phyloP scores from a whole-genome alignment of 441 rosid species.

The Pelargonium cotyledonis region DNA sequence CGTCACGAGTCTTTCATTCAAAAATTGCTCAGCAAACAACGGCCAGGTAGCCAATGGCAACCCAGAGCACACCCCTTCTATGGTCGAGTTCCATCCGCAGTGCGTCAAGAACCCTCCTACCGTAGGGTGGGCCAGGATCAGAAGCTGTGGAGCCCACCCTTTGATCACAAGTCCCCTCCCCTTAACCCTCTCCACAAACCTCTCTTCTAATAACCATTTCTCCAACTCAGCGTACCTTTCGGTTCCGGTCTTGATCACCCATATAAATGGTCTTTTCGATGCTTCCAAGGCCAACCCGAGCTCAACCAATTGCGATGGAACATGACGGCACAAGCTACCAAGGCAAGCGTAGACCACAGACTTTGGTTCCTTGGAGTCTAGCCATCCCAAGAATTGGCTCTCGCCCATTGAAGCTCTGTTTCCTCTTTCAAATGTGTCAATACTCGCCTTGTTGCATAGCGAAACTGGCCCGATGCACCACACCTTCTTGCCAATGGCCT shows the following conservation, averaged over 20 bases:
- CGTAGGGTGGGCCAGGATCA: conserved; percentile 41
- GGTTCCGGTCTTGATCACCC: conserved; percentile 40
- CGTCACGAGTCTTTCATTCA: conserved; percentile 31
- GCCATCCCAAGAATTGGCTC: conserved; percentile 27
- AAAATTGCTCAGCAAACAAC: conserved; percentile 34
- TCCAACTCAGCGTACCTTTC: conserved; percentile 21
- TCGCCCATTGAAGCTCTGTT: conserved; percentile 19
- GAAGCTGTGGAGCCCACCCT: conserved; percentile 58
- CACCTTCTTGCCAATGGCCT: conserved; percentile 15
- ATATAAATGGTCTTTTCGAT: conserved; percentile 33
- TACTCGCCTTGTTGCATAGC: conserved; percentile 22
- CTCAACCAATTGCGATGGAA: conserved; percentile 24
- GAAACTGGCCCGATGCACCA: conserved; percentile 44
- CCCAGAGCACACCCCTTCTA: conserved; percentile 29
- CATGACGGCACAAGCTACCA: conserved; percentile 28
- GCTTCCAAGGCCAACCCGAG: conserved; percentile 38
- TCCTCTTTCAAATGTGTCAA: conserved; percentile 32
- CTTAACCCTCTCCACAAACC: conserved; percentile 13
- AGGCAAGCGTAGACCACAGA: conserved; percentile 37
- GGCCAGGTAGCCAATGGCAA: conserved; percentile 45
- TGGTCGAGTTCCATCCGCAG: neutral
- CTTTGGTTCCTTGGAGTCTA: conserved; percentile 19
- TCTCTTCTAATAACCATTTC: conserved; percentile 36
- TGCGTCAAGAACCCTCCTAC: conserved; percentile 49
- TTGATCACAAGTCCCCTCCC: conserved; percentile 40